phyloP scores from a whole-genome alignment of 768 basidiomycete species.

The Mycena haematopus region DNA sequence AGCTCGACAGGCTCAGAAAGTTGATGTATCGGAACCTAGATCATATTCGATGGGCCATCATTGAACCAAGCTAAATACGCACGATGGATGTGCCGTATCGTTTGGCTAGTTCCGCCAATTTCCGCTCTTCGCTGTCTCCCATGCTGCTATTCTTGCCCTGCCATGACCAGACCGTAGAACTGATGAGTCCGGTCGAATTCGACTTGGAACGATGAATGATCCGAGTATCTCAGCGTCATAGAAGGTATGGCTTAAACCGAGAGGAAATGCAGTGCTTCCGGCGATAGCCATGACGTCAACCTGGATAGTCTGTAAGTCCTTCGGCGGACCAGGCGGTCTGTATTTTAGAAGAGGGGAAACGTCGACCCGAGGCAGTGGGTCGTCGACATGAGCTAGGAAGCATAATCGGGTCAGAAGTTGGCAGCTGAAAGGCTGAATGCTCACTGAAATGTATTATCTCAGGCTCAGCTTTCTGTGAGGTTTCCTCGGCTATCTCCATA shows the following conservation, averaged over 20 bases:
- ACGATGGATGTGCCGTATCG: constrained; percentile 75
- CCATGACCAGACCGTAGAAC: constrained; percentile 82
- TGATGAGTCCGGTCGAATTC: constrained; percentile 66
- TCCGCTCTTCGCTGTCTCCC: constrained; percentile 68
- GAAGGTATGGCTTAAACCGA: constrained; percentile 62
- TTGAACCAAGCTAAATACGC: constrained; percentile 33
- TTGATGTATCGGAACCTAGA: constrained; percentile 58
- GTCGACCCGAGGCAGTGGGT: constrained; percentile 55
- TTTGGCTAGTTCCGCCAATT: constrained; percentile 72
- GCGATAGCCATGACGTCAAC: constrained; percentile 71
- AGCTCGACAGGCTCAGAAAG: constrained; percentile 68
- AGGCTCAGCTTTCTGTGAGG: background rate
- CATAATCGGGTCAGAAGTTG: background rate
- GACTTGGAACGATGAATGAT: constrained; percentile 76
- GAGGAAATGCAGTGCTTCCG: constrained; percentile 52
- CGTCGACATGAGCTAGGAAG: constrained; percentile 46
- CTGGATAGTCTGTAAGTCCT: constrained; percentile 64
- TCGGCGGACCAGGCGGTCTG: constrained; percentile 33
- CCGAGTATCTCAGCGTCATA: constrained; percentile 75
- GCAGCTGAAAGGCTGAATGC: background rate
- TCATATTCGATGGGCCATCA: constrained; percentile 6
- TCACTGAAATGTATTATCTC: constrained; percentile 41
- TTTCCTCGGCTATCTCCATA: background rate
- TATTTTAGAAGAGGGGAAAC: constrained; percentile 52
- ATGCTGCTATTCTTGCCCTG: constrained; percentile 59